phyloP scores from a whole-genome alignment of 768 basidiomycete species.

The Trametopsis cervina region DNA sequence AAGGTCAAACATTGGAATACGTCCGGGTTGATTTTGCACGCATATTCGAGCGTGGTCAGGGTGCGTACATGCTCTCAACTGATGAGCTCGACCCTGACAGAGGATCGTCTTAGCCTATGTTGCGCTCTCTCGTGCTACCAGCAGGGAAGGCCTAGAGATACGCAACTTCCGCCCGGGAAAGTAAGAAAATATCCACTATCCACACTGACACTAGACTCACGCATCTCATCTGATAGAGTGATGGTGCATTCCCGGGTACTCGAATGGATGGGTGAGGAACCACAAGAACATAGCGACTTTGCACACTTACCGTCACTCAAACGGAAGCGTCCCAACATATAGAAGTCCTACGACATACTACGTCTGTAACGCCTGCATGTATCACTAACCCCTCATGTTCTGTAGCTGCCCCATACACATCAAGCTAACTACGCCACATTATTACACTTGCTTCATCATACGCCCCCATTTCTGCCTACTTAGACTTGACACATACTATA shows the following conservation, averaged over 20 bases:
- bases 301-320: no score
- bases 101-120: slow-evolving; percentile 51
- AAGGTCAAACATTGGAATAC: slow-evolving; percentile 80
- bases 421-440: no score
- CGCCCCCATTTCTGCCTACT: no score
- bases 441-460: no score
- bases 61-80: slow-evolving; percentile 25
- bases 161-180: slow-evolving; percentile 53
- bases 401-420: no score
- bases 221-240: slow-evolving; percentile 35
- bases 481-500: slow-evolving; percentile 6
- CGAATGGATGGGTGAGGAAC: slow-evolving; percentile 40
- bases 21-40: slow-evolving; percentile 71
- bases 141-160: slow-evolving; percentile 58
- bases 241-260: slow-evolving; percentile 58
- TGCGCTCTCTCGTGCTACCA: slow-evolving; percentile 66
- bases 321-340: no score
- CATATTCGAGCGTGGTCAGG: slow-evolving; percentile 78
- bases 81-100: background rate
- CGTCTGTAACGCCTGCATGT: no score
- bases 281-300: background rate
- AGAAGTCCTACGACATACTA: no score
- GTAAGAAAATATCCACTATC: slow-evolving; percentile 28
- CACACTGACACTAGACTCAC: no score
- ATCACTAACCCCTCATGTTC: no score